Percentiles rank a stretch among this genome's conserved stretches.
These are phyloP conservation scores for Tolypocladium album DNA, from an alignment of 2,329 filamentous ascomycete species.

Conservation along the genomic window DNA sequence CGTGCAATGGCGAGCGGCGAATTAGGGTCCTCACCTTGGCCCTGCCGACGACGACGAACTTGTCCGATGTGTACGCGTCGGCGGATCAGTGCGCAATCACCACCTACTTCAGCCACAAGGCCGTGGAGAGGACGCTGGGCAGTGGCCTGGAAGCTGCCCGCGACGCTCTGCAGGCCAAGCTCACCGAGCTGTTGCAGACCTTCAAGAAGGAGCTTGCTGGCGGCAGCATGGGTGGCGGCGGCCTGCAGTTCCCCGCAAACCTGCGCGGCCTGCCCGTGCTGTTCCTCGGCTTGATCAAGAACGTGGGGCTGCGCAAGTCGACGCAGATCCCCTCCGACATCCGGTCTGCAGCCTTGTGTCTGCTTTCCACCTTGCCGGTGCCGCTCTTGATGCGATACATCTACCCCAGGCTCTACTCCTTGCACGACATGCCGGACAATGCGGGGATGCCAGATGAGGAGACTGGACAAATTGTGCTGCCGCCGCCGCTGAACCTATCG, in stretches of 20 bases:
- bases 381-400: constrained; percentile 91
- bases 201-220: constrained; percentile 96
- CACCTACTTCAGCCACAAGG: constrained; percentile 94
- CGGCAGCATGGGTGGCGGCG: constrained; percentile 89
- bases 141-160: constrained; percentile 82
- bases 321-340: constrained; percentile 91
- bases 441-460: constrained; percentile 76
- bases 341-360: constrained; percentile 81
- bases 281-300: constrained; percentile 92
- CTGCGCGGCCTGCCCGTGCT: constrained; percentile 78
- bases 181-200: constrained; percentile 84
- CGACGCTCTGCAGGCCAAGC: constrained; percentile 82
- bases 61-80: constrained; percentile 87
- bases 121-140: constrained; percentile 79
- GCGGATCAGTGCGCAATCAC: constrained; percentile 91
- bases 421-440: constrained; percentile 94
- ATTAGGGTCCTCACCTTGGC: constrained; percentile 92
- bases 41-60: constrained; percentile 80
- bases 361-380: constrained; percentile 86
- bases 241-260: constrained; percentile 89
- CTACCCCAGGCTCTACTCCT: constrained; percentile 71
- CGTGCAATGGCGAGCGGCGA: constrained; percentile 90
- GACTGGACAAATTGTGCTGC: constrained; percentile 82
- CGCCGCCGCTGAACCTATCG: constrained; percentile 74
- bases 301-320: constrained; percentile 85